phyloP scores from a whole-genome alignment of 495 filamentous ascomycete genomes.

The Talaromyces adpressus region DNA sequence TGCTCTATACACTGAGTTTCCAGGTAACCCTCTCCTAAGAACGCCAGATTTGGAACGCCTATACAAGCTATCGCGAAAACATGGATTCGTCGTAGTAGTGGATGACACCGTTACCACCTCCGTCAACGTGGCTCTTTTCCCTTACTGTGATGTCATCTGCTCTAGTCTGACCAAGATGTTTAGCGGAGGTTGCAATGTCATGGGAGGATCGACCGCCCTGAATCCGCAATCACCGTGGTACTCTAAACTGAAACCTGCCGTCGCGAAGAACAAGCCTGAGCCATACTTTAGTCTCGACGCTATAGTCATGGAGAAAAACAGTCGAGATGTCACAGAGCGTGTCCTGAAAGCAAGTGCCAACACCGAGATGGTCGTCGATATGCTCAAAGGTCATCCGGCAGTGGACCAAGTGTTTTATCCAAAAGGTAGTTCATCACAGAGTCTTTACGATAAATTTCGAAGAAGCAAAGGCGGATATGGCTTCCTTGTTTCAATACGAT shows the following conservation, averaged over 20 bases:
- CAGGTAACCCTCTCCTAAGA: slow-evolving; percentile 37
- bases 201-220: slow-evolving; percentile 14
- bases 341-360: slow-evolving; percentile 12
- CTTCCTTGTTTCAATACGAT: slow-evolving; percentile 14
- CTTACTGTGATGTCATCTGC: slow-evolving; percentile 22
- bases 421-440: slow-evolving; percentile 2
- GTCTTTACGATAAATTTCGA: slow-evolving; percentile 13
- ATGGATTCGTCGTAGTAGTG: slow-evolving; percentile 35
- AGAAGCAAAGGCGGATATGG: slow-evolving; percentile 15
- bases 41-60: slow-evolving; percentile 37
- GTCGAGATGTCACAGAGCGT: slow-evolving; percentile 12
- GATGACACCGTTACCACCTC: slow-evolving; percentile 46
- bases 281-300: slow-evolving; percentile 16
- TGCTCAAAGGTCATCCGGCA: slow-evolving; percentile 12
- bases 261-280: slow-evolving; percentile 6
- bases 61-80: slow-evolving; percentile 27
- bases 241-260: background rate
- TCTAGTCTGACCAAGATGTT: slow-evolving; percentile 28
- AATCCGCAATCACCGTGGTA: background rate
- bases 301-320: slow-evolving; percentile 12
- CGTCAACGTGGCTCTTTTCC: slow-evolving; percentile 37
- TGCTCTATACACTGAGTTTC: slow-evolving; percentile 38
- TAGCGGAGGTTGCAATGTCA: slow-evolving; percentile 21
- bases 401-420: slow-evolving; percentile 15
- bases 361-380: slow-evolving; percentile 8